Evolutionary conservation across 1,284 basidiomycete genomes (phyloP).

Genomic region (Microbotryum intermedium): DNA sequence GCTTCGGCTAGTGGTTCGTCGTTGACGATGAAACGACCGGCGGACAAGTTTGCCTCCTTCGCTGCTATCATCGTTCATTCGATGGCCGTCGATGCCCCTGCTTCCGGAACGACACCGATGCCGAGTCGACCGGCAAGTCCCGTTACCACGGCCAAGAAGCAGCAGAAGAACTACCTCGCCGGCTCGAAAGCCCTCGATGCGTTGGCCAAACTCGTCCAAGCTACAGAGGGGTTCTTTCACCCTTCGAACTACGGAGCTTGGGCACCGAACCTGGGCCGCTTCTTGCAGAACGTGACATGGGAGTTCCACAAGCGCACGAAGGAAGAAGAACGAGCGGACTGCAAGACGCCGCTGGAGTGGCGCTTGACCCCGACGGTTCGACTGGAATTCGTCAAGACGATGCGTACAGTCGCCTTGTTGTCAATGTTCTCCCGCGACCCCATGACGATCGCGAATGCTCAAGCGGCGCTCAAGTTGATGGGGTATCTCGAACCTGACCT

Average conservation of each 20-base stretch:
- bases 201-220: slow-evolving; percentile 78
- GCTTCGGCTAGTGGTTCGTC: slow-evolving; percentile 41
- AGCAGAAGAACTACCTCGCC: slow-evolving; percentile 52
- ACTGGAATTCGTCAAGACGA: slow-evolving; percentile 66
- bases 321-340: slow-evolving; percentile 69
- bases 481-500: slow-evolving; percentile 75
- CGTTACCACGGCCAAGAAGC: slow-evolving; percentile 12
- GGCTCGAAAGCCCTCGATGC: slow-evolving; percentile 86
- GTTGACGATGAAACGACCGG: slow-evolving; percentile 65
- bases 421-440: slow-evolving; percentile 85
- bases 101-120: slow-evolving; percentile 24
- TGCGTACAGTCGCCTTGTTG: slow-evolving; percentile 80
- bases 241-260: slow-evolving; percentile 45
- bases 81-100: slow-evolving; percentile 72
- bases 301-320: slow-evolving; percentile 76
- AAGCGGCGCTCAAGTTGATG: slow-evolving; percentile 59
- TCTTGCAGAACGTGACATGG: slow-evolving; percentile 69
- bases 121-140: slow-evolving; percentile 38
- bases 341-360: slow-evolving; percentile 66
- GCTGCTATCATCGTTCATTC: slow-evolving; percentile 86
- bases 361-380: slow-evolving; percentile 77
- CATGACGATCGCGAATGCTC: slow-evolving; percentile 44
- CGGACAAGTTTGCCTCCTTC: slow-evolving; percentile 62
- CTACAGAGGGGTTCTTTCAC: slow-evolving; percentile 88
- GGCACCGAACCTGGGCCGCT: slow-evolving; percentile 54